Base-by-base conservation (phyloP, 139 green algal genomes). In the Auxenochlorella protothecoides region DNA sequence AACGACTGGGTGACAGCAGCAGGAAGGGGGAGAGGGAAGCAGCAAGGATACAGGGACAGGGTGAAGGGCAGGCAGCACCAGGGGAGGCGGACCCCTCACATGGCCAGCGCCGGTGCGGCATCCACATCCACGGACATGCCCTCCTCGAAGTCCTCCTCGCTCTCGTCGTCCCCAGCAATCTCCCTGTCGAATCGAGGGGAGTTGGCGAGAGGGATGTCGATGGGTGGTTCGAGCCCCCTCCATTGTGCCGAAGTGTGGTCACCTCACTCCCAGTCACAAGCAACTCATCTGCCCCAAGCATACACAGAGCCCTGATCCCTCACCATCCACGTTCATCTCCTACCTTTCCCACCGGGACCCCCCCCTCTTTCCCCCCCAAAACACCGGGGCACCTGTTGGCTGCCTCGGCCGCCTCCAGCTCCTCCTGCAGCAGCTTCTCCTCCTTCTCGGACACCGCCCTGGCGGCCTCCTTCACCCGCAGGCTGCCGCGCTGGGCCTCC, bases 361-460 rank as follows among this genome's bases (percentile, higher is more conserved):
- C 72, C 14, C 83, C 76, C 11, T 74, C 77, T 73, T 80, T 72
- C 54, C 65, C 5, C 44, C 65, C 64, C 27, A 7, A 16, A 53
- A 27, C 63, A 66, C 27, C 64, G 14, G 27, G 5, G 27, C 9
- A 71, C 10, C 62, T 76, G 76, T 95, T 94, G 14, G 81, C 84
- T 16, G 76, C 81, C 75, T 87, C 86, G 59, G 95, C 80, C 72
- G 84, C 81, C 79, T 95, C 83, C 82, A 97, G 85, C 83, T 93
- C 86, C 77, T 97, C 89, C 63, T 84, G 83, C 59, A 97, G 84
- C 66, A 95, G 76, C 16, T 86, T 78, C 78, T 98, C 93, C 76
- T 99, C 94, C 9, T 88, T 81, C 80, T 97, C 94, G 64, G 86
- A 93, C 53, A 98, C 93, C 16, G 89, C 91, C n/a, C 94, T 87